Conservation (phyloP, 768 basidiomycete genomes). For the Psilocybe subaeruginosa region DNA sequence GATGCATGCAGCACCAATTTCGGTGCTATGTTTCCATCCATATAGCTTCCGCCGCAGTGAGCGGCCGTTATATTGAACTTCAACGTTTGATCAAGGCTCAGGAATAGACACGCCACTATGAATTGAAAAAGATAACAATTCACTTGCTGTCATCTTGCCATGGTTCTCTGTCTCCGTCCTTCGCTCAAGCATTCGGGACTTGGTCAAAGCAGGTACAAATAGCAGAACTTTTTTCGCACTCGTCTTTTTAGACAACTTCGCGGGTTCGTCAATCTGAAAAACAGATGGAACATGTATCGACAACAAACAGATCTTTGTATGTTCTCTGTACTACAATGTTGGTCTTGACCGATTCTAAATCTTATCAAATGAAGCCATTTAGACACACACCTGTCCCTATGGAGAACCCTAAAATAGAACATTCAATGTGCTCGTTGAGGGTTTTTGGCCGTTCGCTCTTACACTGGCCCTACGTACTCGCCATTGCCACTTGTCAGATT, state of each 20-base stretch:
- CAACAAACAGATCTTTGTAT: not conserved
- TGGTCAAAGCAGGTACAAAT: not conserved
- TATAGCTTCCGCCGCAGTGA: not conserved
- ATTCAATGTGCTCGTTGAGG: conserved; percentile 27
- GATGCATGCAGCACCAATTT: not conserved
- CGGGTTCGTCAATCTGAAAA: not conserved
- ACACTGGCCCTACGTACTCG: conserved; percentile 8
- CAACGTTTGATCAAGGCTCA: not conserved
- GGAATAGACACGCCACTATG: not conserved
- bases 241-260: not conserved
- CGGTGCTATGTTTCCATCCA: not conserved
- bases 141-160: not conserved
- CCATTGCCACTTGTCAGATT: conserved; percentile 24
- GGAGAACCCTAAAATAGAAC: conserved; percentile 25
- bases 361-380: not conserved
- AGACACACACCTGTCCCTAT: conserved; percentile 3
- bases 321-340: not conserved
- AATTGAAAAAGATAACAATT: not conserved
- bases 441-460: conserved; percentile 44
- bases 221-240: not conserved
- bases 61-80: not conserved
- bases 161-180: not conserved
- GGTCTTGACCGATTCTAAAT: not conserved
- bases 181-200: not conserved
- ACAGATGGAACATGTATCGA: not conserved